Conservation (phyloP, 1,284 basidiomycete genomes). For the Sphaerobolus stellatus region DNA sequence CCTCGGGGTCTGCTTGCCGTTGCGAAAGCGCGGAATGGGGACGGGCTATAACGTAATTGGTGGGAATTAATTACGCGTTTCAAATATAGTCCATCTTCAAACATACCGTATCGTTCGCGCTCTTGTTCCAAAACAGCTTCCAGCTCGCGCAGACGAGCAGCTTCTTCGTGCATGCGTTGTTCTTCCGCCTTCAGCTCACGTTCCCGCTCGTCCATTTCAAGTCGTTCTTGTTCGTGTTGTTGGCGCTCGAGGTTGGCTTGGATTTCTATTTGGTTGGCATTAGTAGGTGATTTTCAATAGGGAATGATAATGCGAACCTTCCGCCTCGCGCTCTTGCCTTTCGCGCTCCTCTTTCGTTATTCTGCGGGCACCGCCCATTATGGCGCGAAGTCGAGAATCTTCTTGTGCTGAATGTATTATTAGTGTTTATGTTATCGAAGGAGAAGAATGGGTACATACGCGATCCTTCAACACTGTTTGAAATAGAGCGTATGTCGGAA, state of each 20-base stretch:
- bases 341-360: slow-evolving; percentile 13
- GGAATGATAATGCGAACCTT: background rate
- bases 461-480: slow-evolving; percentile 6
- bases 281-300: background rate
- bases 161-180: slow-evolving; percentile 31
- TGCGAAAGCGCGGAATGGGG: slow-evolving; percentile 56
- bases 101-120: background rate
- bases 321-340: slow-evolving; percentile 10
- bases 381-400: background rate
- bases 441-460: background rate
- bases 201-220: slow-evolving; percentile 7
- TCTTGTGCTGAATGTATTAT: slow-evolving; percentile 7
- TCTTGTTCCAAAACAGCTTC: slow-evolving; percentile 29
- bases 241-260: background rate
- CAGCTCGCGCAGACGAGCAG: slow-evolving; percentile 15
- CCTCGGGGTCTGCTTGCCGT: slow-evolving; percentile 1
- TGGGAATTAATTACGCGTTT: too few relatives aligned
- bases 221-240: background rate
- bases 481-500: slow-evolving; percentile 1
- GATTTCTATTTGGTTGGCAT: background rate
- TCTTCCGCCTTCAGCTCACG: slow-evolving; percentile 1
- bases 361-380: slow-evolving; percentile 7
- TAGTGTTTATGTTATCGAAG: background rate
- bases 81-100: slow-evolving; percentile 35
- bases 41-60: slow-evolving; percentile 32